Base-by-base conservation (phyloP, 208 protist genomes). In the Strigomonas oncopelti region DNA sequence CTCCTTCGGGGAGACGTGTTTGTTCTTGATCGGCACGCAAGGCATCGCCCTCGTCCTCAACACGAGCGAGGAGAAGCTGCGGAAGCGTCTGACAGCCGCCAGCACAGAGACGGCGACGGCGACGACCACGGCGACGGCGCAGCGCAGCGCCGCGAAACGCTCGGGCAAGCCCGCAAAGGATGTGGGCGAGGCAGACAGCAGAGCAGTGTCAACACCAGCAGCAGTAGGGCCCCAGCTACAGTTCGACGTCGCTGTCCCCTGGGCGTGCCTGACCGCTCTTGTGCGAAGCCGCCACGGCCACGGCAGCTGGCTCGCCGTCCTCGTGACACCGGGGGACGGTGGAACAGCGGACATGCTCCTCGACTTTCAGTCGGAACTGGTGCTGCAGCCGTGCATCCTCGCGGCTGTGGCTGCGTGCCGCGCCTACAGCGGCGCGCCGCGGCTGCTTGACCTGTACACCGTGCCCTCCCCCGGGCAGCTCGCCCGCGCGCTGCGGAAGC, bases 261-360 rank as follows among this genome's bases (percentile, higher is more conserved):
- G 84, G 84, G 42, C 67, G 1, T 67, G 77, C 38, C 65, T 90
- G 29, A 62, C 63, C 24, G 85, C 75, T 24, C 48, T 87, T 36
- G 69, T 87, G 57, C 75, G 74, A 8, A 83, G 81, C 73, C 65
- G 77, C 65, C 53, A 64, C 31, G 53, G 22, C 13, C 45, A 83
- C 28, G 75, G 72, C 53, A 70, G 69, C n/a, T 56, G 80, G 8
- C 69, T 85, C 9, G 74, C 85, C 2, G 77, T 69, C 27, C 31
- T 87, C 42, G 78, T 83, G 55, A 84, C 25, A 28, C 29, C 22
- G 28, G 31, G 5, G 29, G 57, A 38, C 5, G 57, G 65, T 16
- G 65, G 79, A 31, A 54, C 69, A 0, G 53, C 62, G 57, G 84
- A 90, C 67, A 61, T 80, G 57, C 65, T 86, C 59, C 34, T 86